These are phyloP conservation scores for Thermomucor indicae-seudaticae DNA, from an alignment of 371 early-diverging fungal genomes.

Conservation along the genomic window DNA sequence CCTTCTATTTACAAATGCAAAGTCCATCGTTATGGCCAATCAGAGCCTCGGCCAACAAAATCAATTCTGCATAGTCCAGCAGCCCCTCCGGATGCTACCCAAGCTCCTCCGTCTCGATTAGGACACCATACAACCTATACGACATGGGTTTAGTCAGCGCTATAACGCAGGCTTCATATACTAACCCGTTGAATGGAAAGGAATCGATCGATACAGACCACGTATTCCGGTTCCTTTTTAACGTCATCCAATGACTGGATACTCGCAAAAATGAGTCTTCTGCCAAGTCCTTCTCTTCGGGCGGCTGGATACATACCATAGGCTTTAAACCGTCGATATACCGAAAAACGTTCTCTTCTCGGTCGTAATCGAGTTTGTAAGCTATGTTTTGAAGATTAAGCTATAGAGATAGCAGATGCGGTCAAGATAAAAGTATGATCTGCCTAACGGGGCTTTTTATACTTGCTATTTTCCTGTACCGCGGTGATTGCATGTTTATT, in stretches of 20 bases:
- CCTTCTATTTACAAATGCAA: no score
- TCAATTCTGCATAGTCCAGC: slow-evolving; percentile 18
- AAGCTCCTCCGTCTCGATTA: slow-evolving; percentile 3
- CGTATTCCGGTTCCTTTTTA: neutral
- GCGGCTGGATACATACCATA: slow-evolving; percentile 2
- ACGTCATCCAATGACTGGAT: neutral
- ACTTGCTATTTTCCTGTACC: slow-evolving; percentile 3
- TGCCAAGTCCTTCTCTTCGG: neutral
- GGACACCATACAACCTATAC: slow-evolving; percentile 14
- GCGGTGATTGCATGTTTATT: slow-evolving; percentile 3
- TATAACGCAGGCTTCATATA: no score
- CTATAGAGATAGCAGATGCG: neutral
- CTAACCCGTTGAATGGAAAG: no score
- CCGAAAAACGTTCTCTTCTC: slow-evolving; percentile 1
- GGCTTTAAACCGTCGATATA: slow-evolving; percentile 15
- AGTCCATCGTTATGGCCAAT: slow-evolving; percentile 11
- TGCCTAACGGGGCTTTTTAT: neutral
- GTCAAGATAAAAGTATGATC: neutral
- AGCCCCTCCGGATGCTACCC: slow-evolving; percentile 14
- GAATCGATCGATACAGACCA: no score
- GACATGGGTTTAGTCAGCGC: no score
- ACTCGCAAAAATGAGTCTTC: neutral
- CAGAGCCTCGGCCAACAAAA: slow-evolving; percentile 12
- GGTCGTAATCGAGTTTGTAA: slow-evolving; percentile 18
- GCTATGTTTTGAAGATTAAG: slow-evolving; percentile 3